Percentiles rank a stretch among this genome's conserved stretches.
Conservation (phyloP, 1,139 yeast species). For the Lizanozyma gosingica region DNA sequence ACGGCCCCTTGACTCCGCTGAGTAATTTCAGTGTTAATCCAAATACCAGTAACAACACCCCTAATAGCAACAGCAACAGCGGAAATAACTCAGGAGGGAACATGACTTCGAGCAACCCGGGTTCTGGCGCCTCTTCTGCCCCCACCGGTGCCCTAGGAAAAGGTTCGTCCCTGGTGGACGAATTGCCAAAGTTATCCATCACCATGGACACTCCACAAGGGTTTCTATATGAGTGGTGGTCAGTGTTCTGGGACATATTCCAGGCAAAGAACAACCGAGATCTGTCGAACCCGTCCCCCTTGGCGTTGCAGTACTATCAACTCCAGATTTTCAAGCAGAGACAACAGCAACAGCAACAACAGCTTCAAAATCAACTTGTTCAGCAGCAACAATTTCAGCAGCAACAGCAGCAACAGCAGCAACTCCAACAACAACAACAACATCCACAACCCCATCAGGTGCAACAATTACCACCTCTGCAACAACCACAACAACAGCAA, state of each 20-base stretch:
- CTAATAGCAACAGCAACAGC: conserved; percentile 6
- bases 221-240: conserved; percentile 93
- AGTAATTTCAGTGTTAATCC: not conserved
- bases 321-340: conserved; percentile 57
- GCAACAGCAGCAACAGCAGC: conserved; percentile 9
- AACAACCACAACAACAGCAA: conserved; percentile 15
- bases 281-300: conserved; percentile 30
- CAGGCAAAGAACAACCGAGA: conserved; percentile 67
- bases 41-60: conserved; percentile 9
- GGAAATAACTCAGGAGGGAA: not conserved
- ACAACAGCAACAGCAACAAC: conserved; percentile 20
- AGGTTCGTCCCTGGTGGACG: conserved; percentile 11
- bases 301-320: conserved; percentile 67
- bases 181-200: conserved; percentile 41
- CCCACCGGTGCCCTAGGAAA: not conserved
- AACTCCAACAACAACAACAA: conserved; percentile 5
- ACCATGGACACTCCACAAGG: conserved; percentile 81
- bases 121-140: not conserved
- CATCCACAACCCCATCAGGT: conserved; percentile 2
- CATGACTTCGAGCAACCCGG: not conserved
- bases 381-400: conserved; percentile 9
- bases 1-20: conserved; percentile 1
- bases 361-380: conserved; percentile 11
- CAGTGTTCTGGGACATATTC: conserved; percentile 88
- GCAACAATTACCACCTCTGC: conserved; percentile 6